Base-by-base conservation (phyloP, 345 rosid genomes). In the Pelargonium nanum region DNA sequence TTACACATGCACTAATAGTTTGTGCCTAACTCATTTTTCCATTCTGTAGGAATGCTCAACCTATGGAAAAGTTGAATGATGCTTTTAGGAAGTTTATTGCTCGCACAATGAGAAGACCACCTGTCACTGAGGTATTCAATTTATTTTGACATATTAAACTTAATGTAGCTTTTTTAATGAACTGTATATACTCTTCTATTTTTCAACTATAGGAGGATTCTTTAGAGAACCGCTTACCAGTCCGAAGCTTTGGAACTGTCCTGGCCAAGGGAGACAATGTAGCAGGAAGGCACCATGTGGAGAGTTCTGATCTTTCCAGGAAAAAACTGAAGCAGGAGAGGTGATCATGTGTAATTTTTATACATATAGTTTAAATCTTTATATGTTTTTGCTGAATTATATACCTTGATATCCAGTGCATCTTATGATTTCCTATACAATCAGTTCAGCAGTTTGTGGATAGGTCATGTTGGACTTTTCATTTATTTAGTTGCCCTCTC, bases 211-310 rank as follows among this genome's bases (percentile, higher is more conserved):
- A 83, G 84, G 84, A 86, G 68, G 86, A 76, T 50, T 40, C 70
- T 0, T 78, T 68, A 67, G 95, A 82, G 70, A 72, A 70, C 69
- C 65, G 76, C 25, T 64, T 76, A 25, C 85, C 86, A 28, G 67
- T 62, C 22, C 74, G 95, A 71, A 88, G 87, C 74, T 92, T 92
- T 70, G 96, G 98, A 63, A 89, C 96, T 61, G 40, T 85, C 68
- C 59, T 92, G 72, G 55, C 80, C 22, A 79, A 71, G 22, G 85
- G 75, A 65, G 87, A 77, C 64, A 1, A 28, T 65, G 64, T 60
- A 70, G 65, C 80, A 85, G 90, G 78, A 62, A 80, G 75, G 74
- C 81, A 68, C 44, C 67, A 65, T 16, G 61, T 62, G 48, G 80
- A 64, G 76, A 77, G 63, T 56, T 66, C 66, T 44, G 80, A 79